These are phyloP conservation scores for Onygenales sp. DNA, from an alignment of 2,329 filamentous ascomycete genomes.

Conservation along the genomic window DNA sequence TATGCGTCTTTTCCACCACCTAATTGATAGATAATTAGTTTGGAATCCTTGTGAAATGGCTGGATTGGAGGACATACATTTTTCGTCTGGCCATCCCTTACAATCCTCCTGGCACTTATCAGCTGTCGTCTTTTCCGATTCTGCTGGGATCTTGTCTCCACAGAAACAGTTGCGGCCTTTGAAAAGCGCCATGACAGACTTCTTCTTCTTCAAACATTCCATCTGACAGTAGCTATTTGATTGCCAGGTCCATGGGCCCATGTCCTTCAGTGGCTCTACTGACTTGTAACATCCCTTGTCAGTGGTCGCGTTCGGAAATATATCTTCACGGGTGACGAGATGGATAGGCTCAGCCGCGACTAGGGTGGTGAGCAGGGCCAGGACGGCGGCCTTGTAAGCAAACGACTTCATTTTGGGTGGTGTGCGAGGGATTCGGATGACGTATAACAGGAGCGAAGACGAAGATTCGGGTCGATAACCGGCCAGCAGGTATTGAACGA, in stretches of 20 bases:
- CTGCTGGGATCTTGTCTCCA: slow-evolving; percentile 57
- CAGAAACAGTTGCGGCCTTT: slow-evolving; percentile 61
- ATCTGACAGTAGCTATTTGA: slow-evolving; percentile 46
- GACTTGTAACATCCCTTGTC: slow-evolving; percentile 45
- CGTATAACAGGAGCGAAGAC: background rate
- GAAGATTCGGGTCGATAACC: no score
- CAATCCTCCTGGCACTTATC: slow-evolving; percentile 57
- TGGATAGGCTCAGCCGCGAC: slow-evolving; percentile 14
- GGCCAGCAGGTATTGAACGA: background rate
- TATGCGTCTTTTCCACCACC: slow-evolving; percentile 48
- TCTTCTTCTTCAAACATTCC: slow-evolving; percentile 38
- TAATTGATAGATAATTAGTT: slow-evolving; percentile 25
- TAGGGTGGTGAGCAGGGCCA: slow-evolving; percentile 17
- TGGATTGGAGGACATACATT: slow-evolving; percentile 47
- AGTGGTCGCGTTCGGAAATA: slow-evolving; percentile 9
- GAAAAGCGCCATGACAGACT: slow-evolving; percentile 54
- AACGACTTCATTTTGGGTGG: slow-evolving; percentile 19
- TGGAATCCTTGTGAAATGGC: background rate
- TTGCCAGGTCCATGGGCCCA: slow-evolving; percentile 43
- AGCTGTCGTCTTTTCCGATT: slow-evolving; percentile 45
- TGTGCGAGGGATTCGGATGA: background rate
- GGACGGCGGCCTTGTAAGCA: slow-evolving; percentile 17
- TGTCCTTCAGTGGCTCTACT: slow-evolving; percentile 36
- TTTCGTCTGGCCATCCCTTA: slow-evolving; percentile 50
- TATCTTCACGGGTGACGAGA: background rate